phyloP scores from a whole-genome alignment of 2,329 filamentous ascomycete genomes.

The Pseudocercospora crystallina region DNA sequence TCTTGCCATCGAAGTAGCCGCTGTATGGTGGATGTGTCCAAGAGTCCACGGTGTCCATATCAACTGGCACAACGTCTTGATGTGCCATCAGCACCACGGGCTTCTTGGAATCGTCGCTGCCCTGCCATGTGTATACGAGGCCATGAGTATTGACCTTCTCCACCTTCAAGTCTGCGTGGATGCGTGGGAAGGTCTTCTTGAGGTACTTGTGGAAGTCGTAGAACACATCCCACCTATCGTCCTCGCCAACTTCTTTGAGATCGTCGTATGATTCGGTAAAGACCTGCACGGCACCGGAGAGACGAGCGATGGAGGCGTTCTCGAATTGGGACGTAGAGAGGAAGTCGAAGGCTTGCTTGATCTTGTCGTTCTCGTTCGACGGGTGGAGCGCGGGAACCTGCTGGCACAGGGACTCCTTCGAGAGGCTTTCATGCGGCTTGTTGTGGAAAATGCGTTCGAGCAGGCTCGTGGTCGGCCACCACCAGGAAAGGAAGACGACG shows the following conservation, averaged over 20 bases:
- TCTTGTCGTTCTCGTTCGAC: slow-evolving; percentile 20
- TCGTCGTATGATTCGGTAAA: slow-evolving; percentile 59
- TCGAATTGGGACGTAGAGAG: slow-evolving; percentile 33
- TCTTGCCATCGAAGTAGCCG: slow-evolving; percentile 54
- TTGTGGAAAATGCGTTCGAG: too few species aligned
- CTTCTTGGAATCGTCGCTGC: slow-evolving; percentile 52
- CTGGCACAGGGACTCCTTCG: slow-evolving; percentile 20
- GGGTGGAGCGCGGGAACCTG: slow-evolving; percentile 33
- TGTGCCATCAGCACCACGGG: slow-evolving; percentile 57
- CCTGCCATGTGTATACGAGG: slow-evolving; percentile 57
- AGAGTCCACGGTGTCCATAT: slow-evolving; percentile 40
- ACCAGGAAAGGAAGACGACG: too few species aligned
- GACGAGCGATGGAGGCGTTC: slow-evolving; percentile 43
- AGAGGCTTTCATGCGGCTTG: too few species aligned
- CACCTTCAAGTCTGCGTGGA: slow-evolving; percentile 32
- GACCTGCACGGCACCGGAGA: slow-evolving; percentile 57
- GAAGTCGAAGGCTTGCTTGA: slow-evolving; percentile 33
- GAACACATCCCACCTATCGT: slow-evolving; percentile 57
- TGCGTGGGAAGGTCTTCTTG: slow-evolving; percentile 53
- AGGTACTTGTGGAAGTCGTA: slow-evolving; percentile 53
- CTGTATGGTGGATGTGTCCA: slow-evolving; percentile 58
- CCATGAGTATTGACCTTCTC: slow-evolving; percentile 64
- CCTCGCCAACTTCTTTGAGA: slow-evolving; percentile 54
- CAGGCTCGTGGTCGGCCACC: too few species aligned
- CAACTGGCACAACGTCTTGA: slow-evolving; percentile 58